These are phyloP conservation scores for Stramenopiles sp. DNA, from an alignment of 352 stramenopile genomes.

Conservation along the genomic window DNA sequence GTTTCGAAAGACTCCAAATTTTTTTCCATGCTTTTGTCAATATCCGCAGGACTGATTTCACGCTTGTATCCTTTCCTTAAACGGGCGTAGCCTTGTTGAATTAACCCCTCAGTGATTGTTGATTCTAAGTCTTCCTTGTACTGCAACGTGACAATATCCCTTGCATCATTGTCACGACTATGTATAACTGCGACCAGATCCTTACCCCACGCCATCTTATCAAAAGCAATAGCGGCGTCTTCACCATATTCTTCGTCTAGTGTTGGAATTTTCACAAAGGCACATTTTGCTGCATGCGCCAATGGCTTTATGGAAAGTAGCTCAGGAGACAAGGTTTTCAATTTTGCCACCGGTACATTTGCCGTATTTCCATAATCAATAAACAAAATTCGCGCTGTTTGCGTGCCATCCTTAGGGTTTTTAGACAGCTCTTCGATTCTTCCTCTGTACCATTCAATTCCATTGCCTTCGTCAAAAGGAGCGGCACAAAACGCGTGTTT, in stretches of 20 bases:
- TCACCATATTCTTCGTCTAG: slow-evolving; percentile 69
- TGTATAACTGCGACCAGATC: slow-evolving; percentile 52
- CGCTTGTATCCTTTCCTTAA: slow-evolving; percentile 43
- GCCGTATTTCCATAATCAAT: slow-evolving; percentile 85
- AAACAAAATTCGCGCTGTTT: slow-evolving; percentile 52
- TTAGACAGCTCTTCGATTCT: slow-evolving; percentile 47
- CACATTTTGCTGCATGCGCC: slow-evolving; percentile 54
- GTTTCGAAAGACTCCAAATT: slow-evolving; percentile 57
- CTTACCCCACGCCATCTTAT: slow-evolving; percentile 69
- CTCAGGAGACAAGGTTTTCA: slow-evolving; percentile 66
- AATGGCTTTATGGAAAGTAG: slow-evolving; percentile 65
- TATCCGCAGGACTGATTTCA: slow-evolving; percentile 35
- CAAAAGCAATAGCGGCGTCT: slow-evolving; percentile 66
- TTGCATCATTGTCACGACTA: slow-evolving; percentile 41
- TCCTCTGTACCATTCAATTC: slow-evolving; percentile 75
- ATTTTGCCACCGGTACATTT: slow-evolving; percentile 48
- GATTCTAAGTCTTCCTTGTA: slow-evolving; percentile 33
- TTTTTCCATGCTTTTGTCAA: slow-evolving; percentile 49
- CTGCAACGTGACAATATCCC: slow-evolving; percentile 47
- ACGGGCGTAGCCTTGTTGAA: slow-evolving; percentile 60
- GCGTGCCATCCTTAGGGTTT: background rate
- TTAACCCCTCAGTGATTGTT: slow-evolving; percentile 62
- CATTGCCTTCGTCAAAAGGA: slow-evolving; percentile 81
- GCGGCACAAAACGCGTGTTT: slow-evolving; percentile 33
- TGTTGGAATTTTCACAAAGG: slow-evolving; percentile 51